phyloP scores from a whole-genome alignment of 352 stramenopile genomes.

The Globisporangium cystogenes region DNA sequence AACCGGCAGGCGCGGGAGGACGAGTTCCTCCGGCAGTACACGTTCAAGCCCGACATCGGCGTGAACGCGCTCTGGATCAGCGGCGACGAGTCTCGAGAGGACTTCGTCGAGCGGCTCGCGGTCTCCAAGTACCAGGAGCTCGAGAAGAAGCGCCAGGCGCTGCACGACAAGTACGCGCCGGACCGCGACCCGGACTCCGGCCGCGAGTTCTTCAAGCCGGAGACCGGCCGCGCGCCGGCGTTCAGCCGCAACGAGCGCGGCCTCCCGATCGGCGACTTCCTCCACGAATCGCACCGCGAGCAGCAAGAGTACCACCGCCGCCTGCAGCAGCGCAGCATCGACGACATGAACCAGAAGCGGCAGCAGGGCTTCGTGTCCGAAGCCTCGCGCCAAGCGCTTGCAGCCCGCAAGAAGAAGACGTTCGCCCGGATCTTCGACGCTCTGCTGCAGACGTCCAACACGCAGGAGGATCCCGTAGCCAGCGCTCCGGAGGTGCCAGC shows the following conservation, averaged over 20 bases:
- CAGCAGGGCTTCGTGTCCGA: constrained; percentile 57
- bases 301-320: constrained; percentile 52
- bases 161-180: constrained; percentile 61
- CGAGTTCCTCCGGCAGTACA: constrained; percentile 55
- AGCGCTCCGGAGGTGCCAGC: no score
- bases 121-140: constrained; percentile 65
- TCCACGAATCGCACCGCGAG: constrained; percentile 58
- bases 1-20: constrained; percentile 39
- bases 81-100: constrained; percentile 18
- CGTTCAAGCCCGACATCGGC: constrained; percentile 78
- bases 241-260: constrained; percentile 70
- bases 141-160: constrained; percentile 41
- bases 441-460: constrained; percentile 14
- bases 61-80: constrained; percentile 61
- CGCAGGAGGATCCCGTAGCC: neutral
- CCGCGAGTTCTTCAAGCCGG: constrained; percentile 60
- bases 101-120: constrained; percentile 64
- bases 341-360: constrained; percentile 33
- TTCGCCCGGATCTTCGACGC: constrained; percentile 50
- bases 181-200: constrained; percentile 56
- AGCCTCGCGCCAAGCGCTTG: constrained; percentile 46
- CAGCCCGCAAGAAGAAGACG: constrained; percentile 49
- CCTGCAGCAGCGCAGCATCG: constrained; percentile 35
- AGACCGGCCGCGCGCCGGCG: constrained; percentile 49
- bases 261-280: constrained; percentile 70